Base-by-base conservation (phyloP, 2,329 filamentous ascomycete genomes). In the Sporothrix schenckii region DNA sequence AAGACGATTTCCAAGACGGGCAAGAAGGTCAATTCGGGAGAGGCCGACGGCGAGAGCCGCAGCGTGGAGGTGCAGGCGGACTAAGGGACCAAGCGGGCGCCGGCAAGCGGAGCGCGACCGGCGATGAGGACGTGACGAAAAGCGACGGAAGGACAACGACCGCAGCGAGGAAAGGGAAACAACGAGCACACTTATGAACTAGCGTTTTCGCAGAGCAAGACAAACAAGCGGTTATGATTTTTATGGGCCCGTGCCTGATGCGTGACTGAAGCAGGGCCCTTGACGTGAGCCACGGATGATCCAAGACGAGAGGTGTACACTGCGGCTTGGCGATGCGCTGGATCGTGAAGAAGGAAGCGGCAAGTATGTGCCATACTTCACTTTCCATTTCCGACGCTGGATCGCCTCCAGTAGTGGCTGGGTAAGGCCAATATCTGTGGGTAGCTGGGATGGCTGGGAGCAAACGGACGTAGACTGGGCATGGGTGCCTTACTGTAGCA, bases 1-100 rank as follows among this genome's bases (percentile, higher is more conserved):
- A 86, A 87, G 79, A 96, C 92, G 80, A 97, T 97, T 80, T 89
- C 91, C 86, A 97, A 97, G 89, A 97, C 94, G 14, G 94, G 94
- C 77, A 97, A 97, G 88, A 91, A 91, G 78, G 89, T 97, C 79
- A 96, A 91, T 81, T 89, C 86, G 39, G 91, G 86, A 75, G 87
- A 89, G 83, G 90, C 86, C 30, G 91, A 94, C 78, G 91, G 91
- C 69, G 84, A 86, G 72, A 78, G 79, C 70, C 81, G 82, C 79
- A 85, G 84, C 72, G 79, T 88, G 72, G 83, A 83, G 76, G 76
- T 86, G 39, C 75, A 80, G 39, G 80, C 80, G 3, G 72, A 70
- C 49, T 73, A 69, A 27, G 19, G 3, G 72, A 70, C 49, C 72
- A 69, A 27, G 19, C n/a, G 10, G 10, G 27, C 14, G 61, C 41